Percentiles rank a stretch among this genome's conserved stretches.
These are phyloP conservation scores for Smittium culicis DNA, from an alignment of 371 early-diverging fungal genomes.

Conservation along the genomic window DNA sequence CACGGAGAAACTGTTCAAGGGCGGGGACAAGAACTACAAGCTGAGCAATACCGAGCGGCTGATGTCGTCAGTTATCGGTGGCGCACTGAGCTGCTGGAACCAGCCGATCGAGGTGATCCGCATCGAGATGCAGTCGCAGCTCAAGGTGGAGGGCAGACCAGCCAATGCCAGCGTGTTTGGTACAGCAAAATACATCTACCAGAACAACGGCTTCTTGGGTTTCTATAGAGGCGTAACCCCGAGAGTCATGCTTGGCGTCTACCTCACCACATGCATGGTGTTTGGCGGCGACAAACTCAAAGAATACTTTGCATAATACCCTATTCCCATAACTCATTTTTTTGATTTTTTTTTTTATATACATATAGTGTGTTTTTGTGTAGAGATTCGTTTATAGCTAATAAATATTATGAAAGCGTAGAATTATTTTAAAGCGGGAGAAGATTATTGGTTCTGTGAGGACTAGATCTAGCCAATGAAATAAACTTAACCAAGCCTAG, in stretches of 20 bases:
- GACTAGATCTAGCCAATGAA: too few relatives aligned
- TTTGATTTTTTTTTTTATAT: too few relatives aligned
- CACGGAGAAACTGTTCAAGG: conserved; percentile 58
- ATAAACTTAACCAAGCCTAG: too few relatives aligned
- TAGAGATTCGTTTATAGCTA: too few relatives aligned
- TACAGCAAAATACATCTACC: conserved; percentile 79
- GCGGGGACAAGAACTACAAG: conserved; percentile 23
- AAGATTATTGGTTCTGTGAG: too few relatives aligned
- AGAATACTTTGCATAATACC: conserved; percentile 35
- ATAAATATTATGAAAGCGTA: too few relatives aligned
- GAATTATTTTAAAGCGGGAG: too few relatives aligned
- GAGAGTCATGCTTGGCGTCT: conserved; percentile 78
- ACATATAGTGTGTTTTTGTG: too few relatives aligned
- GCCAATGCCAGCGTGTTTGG: conserved; percentile 69
- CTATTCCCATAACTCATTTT: too few relatives aligned
- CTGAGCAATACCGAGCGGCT: too few relatives aligned
- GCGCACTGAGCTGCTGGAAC: too few relatives aligned
- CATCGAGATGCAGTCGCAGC: conserved; percentile 90
- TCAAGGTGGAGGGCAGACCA: conserved; percentile 67
- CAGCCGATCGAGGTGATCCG: conserved; percentile 94
- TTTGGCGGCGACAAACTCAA: conserved; percentile 67
- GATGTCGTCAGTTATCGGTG: too few relatives aligned
- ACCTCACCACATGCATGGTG: conserved; percentile 94
- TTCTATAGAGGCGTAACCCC: conserved; percentile 92
- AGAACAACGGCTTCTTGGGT: conserved; percentile 71